Base-by-base conservation (phyloP, 2,329 filamentous ascomycete genomes). In the Eutypella sp. region DNA sequence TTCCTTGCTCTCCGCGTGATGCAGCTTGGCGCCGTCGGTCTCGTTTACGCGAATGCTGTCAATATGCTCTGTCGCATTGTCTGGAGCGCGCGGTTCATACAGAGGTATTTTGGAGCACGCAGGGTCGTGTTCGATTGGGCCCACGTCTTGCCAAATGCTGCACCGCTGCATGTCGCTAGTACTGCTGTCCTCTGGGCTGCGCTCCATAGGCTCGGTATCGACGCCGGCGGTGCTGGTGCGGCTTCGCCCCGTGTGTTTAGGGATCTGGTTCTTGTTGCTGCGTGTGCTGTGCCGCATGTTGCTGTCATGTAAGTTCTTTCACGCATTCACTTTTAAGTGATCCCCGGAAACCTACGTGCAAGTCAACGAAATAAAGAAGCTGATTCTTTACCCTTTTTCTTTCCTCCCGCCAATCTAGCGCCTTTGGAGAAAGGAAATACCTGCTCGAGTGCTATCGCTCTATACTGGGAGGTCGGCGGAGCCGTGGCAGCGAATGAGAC, bases 61-160 rank as follows among this genome's bases (percentile, higher is more conserved):
- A 97, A 96, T 63, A 96, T 99, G 91, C 68, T 71, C 0, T 81
- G 92, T 57, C 81, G 93, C 50, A 95, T 95, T 47, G 50, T 80
- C 7, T 99, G 90, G 88, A 93, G 90, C 58, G 67, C 71, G 16
- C 60, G 63, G 38, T 99, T 96, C 61, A 87, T 96, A 46, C 69
- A 64, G 27, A 55, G 63, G 0, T 95, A 83, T 62, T 83, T 95
- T 49, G 57, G 47, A 5, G 61, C 60, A 15, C 68, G 76, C 37
- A 71, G 68, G 2, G 65, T 64, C 7, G 53, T 54, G 4, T 68
- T 83, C 23, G 57, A 60, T 33, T 50, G 76, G 33, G 42, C 57
- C 5, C 64, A 63, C 5, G 55, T 81, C 18, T 42, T 73, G 42
- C 77, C 79, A 1, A 65, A 63, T 16, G 64, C 68, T 1, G 44